These are phyloP conservation scores for Calonectria hawksworthii DNA, from an alignment of 2,329 filamentous ascomycete genomes.

Conservation along the genomic window DNA sequence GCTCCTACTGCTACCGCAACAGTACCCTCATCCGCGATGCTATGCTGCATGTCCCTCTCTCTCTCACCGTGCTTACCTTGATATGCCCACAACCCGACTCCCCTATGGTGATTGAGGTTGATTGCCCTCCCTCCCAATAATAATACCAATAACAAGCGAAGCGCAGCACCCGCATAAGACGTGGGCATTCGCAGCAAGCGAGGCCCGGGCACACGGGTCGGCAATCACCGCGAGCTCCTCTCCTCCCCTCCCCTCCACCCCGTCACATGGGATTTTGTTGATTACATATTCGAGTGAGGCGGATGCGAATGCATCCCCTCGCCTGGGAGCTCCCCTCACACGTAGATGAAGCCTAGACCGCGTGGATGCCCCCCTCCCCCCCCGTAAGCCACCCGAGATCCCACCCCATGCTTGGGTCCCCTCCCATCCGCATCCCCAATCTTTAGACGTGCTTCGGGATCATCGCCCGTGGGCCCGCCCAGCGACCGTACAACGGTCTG, in stretches of 20 bases:
- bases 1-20: not conserved
- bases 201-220: conserved; percentile 10
- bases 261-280: not conserved
- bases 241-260: too few relatives aligned
- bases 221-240: not conserved
- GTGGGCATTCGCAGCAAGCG: not conserved
- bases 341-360: not conserved
- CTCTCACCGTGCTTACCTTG: not conserved
- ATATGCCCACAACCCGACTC: not conserved
- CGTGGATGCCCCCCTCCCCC: not conserved
- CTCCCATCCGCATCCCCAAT: not conserved
- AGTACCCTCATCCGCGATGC: not conserved
- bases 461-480: conserved; percentile 4
- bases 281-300: conserved; percentile 2
- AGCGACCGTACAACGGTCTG: conserved; percentile 1
- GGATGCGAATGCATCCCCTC: not conserved
- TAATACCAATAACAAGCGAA: not conserved
- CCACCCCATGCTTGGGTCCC: not conserved
- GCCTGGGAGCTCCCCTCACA: not conserved
- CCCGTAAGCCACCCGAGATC: conserved; percentile 4
- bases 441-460: conserved; percentile 12
- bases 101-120: not conserved
- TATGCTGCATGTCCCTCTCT: not conserved
- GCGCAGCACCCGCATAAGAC: not conserved
- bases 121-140: not conserved